These are phyloP conservation scores for Lumnitzera littorea DNA, from an alignment of 345 rosid species.

Conservation along the genomic window DNA sequence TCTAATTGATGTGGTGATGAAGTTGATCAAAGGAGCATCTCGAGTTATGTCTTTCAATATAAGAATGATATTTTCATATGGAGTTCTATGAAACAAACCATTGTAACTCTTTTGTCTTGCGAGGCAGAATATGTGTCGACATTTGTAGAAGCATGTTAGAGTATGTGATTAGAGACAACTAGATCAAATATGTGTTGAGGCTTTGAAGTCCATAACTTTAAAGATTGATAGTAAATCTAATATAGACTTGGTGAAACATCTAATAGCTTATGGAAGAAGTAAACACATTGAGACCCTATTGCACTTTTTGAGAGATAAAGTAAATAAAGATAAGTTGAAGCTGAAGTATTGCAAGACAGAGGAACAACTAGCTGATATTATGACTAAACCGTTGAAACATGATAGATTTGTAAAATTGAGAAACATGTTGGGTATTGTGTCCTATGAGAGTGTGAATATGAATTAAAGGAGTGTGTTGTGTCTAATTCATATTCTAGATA, in stretches of 20 bases:
- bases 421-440: too few relatives aligned
- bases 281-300: too few relatives aligned
- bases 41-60: background rate
- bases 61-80: background rate
- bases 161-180: background rate
- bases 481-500: too few relatives aligned
- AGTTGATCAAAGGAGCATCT: background rate
- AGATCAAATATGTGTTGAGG: background rate
- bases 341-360: background rate
- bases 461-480: too few relatives aligned
- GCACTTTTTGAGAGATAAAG: too few relatives aligned
- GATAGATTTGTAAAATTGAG: too few relatives aligned
- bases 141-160: background rate
- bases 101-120: background rate
- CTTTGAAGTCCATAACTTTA: background rate
- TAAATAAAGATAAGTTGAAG: background rate
- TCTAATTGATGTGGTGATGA: background rate
- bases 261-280: too few relatives aligned
- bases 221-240: background rate
- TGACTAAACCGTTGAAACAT: background rate
- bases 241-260: background rate
- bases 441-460: too few relatives aligned
- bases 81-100: constrained; percentile 1
- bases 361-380: background rate
- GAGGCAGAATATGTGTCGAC: constrained; percentile 3